Base-by-base conservation (phyloP, 2,329 filamentous ascomycete species). In the Colletotrichum acutatum region DNA sequence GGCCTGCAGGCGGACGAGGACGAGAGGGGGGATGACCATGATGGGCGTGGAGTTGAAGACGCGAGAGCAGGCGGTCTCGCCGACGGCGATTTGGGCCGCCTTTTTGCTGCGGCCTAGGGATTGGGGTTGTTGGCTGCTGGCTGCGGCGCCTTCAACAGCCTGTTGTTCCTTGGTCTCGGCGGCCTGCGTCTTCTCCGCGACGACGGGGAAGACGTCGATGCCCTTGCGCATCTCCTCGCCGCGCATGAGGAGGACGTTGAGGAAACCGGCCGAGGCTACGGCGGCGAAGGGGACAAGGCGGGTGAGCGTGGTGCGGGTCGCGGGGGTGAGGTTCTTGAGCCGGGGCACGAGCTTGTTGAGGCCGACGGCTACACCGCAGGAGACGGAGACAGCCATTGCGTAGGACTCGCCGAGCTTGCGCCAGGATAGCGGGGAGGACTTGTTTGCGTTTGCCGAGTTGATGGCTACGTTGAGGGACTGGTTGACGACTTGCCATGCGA, bases 181-280 rank as follows among this genome's bases (percentile, higher is more conserved):
- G 32, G 32, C 32, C 32, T 34, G 32, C 80, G 95, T 92, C 19
- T 87, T 88, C 5, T 91, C 91, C 2, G 92, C 92, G 12, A 95
- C 88, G 7, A 95, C 92, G 1, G 95, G 95, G 83, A 93, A 98
- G 49, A 99, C 91, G 82, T 98, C 94, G 79, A 99, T 99, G 65
- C 97, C 97, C 74, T 90, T 90, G 79, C 94, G 90, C 78, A 99
- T 98, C 85, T 99, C 97, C 83, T 98, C 96, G 75, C 95, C 93
- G 72, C 97, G 94, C 97, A 99, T 99, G 68, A 99, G 90, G 84
- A 98, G 97, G 30, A 98, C 97, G 83, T 99, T 99, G 75, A 99
- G 88, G 1, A 92, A 95, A 79, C 95, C 95, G 4, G 97, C 97
- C 72, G 91, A 94, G 34, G 96, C 96, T 12, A 99, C 97, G 14